Evolutionary conservation across 208 protist species (phyloP).

Genomic region (Crithidia mellificae): DNA sequence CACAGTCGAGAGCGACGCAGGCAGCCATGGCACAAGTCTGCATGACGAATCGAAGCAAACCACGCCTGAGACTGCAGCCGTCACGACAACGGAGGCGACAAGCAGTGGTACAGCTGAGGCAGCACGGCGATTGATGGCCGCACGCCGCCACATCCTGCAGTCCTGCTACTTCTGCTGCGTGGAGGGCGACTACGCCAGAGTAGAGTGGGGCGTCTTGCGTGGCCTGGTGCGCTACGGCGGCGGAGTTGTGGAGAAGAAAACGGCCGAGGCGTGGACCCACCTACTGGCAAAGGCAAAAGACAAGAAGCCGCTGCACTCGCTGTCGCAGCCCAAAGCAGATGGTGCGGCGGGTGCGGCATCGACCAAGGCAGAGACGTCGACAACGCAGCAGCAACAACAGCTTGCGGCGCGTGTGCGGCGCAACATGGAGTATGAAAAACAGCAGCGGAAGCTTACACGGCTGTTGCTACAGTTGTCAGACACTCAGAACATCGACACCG

Average conservation of each 20-base stretch:
- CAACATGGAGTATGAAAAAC: slow-evolving; percentile 28
- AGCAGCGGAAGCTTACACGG: slow-evolving; percentile 16
- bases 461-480: not conserved
- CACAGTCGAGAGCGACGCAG: not conserved
- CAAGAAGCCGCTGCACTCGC: not conserved
- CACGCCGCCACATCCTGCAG: slow-evolving; percentile 5
- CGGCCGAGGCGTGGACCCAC: slow-evolving; percentile 42
- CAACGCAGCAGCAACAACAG: not conserved
- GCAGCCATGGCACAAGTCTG: too few species aligned
- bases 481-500: too few species aligned
- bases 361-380: too few species aligned
- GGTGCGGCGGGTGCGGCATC: too few species aligned
- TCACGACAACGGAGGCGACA: not conserved
- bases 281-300: slow-evolving; percentile 23
- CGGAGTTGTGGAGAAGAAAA: slow-evolving; percentile 58
- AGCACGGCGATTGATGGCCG: too few species aligned
- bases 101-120: not conserved
- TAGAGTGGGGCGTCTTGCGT: slow-evolving; percentile 64
- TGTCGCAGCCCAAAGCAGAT: not conserved
- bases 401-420: slow-evolving; percentile 12
- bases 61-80: not conserved
- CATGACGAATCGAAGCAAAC: not conserved
- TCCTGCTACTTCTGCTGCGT: slow-evolving; percentile 59
- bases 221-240: slow-evolving; percentile 71
- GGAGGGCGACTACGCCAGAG: slow-evolving; percentile 66